Base-by-base conservation (phyloP, 805 yeast species). In the Starmerella sirachaensis region DNA sequence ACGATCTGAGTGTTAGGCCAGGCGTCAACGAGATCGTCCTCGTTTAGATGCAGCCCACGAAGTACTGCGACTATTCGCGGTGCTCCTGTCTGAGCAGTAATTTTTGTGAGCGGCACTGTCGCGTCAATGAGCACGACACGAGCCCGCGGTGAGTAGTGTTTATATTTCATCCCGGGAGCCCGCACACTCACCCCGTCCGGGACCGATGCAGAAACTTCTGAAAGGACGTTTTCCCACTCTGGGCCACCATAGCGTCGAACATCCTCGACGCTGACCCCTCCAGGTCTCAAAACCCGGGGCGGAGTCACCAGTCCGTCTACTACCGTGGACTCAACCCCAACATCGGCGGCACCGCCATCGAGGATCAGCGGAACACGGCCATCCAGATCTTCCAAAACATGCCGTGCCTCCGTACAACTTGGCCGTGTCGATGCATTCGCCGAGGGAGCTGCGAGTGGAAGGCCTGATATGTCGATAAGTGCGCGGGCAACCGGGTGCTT, bases 131-230 rank as follows among this genome's bases (percentile, higher is more conserved):
- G 58, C 0, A 79, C 62, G 3, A 91, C 97, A 41, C 70, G 74
- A 0, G 96, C 94, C 2, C 69, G 69, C 3, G 98, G 98, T 0
- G 95, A 81, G 57, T 91, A 91, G 57, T 91, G 98, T 49, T 81
- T 76, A 56, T 91, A 91, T 55, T 91, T 91, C 98, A 91, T 91
- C 0, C 98, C 98, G 0, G 98, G 98, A 0, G 98, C 91, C 49
- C 80, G 70, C 46, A 83, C 96, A 22, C 65, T 61, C 14, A 76
- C 80, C 1, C 59, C 58, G 5, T 55, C 63, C 2, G 74, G 72
- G 6, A 59, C 50, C 46, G 68, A 70, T 7, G 81, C 85, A 5
- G 80, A 60, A 5, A 71, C 58, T 22, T 45, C 49, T 5, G 48
- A 36, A 2, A 40, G 24, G 2, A 82, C 70, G 33, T 73, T 57